phyloP scores from a whole-genome alignment of 176 grass and related monocot genomes.

The Cenchrus purpureus region DNA sequence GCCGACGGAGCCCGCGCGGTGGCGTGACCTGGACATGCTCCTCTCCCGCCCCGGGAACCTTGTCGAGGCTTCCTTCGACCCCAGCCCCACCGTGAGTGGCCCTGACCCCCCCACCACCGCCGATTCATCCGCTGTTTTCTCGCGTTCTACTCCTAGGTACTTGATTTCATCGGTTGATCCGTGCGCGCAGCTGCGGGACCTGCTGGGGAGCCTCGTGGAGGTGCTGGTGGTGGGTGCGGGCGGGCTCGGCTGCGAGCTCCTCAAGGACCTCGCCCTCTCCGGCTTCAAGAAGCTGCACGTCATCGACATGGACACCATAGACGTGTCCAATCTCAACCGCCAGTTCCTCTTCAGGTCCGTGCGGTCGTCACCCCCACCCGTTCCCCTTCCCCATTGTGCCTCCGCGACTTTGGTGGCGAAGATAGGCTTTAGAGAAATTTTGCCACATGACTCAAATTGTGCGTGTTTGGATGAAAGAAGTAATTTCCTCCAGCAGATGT shows the following conservation, averaged over 20 bases:
- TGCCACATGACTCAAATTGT: background rate
- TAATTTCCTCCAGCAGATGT: background rate
- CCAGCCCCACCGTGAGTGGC: conserved; percentile 66
- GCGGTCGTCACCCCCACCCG: background rate
- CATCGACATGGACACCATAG: conserved; percentile 99
- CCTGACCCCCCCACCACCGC: background rate
- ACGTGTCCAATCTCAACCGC: conserved; percentile 95
- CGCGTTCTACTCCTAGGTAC: background rate
- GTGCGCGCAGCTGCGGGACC: conserved; percentile 70
- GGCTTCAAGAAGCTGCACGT: conserved; percentile 95
- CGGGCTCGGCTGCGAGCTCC: conserved; percentile 90
- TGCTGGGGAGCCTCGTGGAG: conserved; percentile 70
- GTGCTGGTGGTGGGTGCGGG: conserved; percentile 92
- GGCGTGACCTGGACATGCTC: conserved; percentile 89
- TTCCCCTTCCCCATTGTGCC: background rate
- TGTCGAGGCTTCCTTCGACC: conserved; percentile 62
- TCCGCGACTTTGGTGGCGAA: background rate
- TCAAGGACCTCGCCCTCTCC: conserved; percentile 95
- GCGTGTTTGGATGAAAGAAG: background rate
- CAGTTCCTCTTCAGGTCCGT: conserved; percentile 97
- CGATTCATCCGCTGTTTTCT: background rate
- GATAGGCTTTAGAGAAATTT: conserved; percentile 9
- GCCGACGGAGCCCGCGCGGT: conserved; percentile 61
- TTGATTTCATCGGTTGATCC: background rate
- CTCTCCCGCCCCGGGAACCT: conserved; percentile 83